These are phyloP conservation scores for Colletotrichum zoysiae DNA, from an alignment of 2,329 filamentous ascomycete species.

Conservation along the genomic window DNA sequence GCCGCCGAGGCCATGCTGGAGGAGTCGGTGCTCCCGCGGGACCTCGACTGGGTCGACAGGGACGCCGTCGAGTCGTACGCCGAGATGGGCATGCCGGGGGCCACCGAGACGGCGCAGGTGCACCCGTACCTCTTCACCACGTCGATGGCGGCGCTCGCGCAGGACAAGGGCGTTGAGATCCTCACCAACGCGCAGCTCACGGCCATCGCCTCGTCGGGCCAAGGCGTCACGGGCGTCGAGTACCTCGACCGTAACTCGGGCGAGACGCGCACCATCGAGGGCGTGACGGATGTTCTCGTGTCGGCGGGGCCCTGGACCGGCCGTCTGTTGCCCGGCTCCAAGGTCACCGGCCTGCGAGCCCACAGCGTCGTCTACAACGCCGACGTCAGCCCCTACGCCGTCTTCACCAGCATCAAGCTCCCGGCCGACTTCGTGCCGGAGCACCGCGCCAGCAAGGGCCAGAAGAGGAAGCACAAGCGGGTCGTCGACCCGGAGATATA, in stretches of 20 bases:
- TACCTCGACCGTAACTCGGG: constrained; percentile 64
- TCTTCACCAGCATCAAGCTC: constrained; percentile 89
- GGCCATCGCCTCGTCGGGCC: constrained; percentile 68
- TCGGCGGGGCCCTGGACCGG: constrained; percentile 75
- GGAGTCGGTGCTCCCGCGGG: constrained; percentile 75
- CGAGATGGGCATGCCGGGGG: constrained; percentile 79
- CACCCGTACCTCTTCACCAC: constrained; percentile 94
- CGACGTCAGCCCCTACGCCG: constrained; percentile 77
- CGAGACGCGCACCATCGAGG: constrained; percentile 52
- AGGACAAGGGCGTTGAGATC: constrained; percentile 76
- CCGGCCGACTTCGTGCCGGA: constrained; percentile 72
- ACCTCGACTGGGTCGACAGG: constrained; percentile 86
- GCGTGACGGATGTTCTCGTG: constrained; percentile 67
- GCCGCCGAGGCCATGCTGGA: constrained; percentile 62
- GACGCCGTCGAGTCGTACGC: constrained; percentile 78
- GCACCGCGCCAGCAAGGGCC: constrained; percentile 60
- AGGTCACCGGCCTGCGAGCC: constrained; percentile 70
- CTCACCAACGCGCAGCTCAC: constrained; percentile 76
- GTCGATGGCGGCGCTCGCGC: constrained; percentile 81
- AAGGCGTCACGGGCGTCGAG: constrained; percentile 71
- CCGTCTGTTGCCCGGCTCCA: constrained; percentile 67
- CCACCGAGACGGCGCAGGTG: constrained; percentile 88
- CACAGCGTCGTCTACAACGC: constrained; percentile 76
- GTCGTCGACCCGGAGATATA: constrained; percentile 93
- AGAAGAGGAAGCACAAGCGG: constrained; percentile 67